A percentile compares a stretch with the other conserved stretches of the same genome.
Evolutionary conservation across 306 rosid genomes (phyloP).

Genomic region (Neltuma alba): DNA sequence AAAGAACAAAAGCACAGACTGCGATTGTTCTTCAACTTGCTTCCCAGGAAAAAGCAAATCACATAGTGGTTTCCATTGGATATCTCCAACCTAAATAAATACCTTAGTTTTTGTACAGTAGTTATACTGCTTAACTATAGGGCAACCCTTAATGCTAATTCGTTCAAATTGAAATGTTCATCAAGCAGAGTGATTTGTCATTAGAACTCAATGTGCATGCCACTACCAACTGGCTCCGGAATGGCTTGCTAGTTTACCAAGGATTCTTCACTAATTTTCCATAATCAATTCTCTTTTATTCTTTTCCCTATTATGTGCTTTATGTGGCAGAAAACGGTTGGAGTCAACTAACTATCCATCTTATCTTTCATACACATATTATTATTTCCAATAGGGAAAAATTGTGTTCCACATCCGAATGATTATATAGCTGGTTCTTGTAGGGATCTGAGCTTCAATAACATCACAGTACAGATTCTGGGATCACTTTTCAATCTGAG

Average conservation of each 20-base stretch:
- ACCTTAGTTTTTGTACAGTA: neutral
- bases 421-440: conserved; percentile 13
- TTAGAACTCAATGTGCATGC: neutral
- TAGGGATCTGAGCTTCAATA: conserved; percentile 97
- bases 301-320: neutral
- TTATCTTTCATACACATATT: neutral
- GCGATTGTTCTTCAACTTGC: neutral
- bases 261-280: neutral
- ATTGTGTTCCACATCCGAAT: neutral
- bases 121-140: neutral
- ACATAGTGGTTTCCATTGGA: neutral
- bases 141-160: neutral
- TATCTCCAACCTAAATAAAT: neutral
- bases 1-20: neutral
- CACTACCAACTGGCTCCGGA: neutral
- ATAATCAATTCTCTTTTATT: neutral
- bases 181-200: neutral
- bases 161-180: neutral
- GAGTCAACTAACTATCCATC: neutral
- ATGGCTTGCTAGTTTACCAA: neutral
- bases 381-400: neutral
- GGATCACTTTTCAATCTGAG: conserved; percentile 72
- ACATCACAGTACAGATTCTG: conserved; percentile 61
- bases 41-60: neutral
- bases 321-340: neutral